Conservation (phyloP, 345 rosid genomes). For the Excoecaria agallocha region DNA sequence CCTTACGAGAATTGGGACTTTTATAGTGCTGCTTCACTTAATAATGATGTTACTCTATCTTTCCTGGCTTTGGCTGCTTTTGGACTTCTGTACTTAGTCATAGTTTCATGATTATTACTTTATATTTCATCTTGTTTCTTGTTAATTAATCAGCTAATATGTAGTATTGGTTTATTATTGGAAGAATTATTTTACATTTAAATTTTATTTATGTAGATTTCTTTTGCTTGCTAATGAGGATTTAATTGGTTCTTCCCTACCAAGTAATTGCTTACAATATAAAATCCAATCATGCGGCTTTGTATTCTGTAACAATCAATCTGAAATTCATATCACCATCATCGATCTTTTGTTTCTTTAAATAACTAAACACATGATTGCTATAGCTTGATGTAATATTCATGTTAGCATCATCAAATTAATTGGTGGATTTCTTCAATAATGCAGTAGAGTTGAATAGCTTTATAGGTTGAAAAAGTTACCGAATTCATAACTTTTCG, state of each 20-base stretch:
- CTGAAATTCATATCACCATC: no score
- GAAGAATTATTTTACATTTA: background rate
- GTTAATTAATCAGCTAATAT: background rate
- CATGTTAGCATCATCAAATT: no score
- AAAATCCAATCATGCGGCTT: no score
- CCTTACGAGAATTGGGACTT: slow-evolving; percentile 33
- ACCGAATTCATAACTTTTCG: no score
- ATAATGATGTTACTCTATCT: slow-evolving; percentile 8
- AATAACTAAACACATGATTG: no score
- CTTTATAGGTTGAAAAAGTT: no score
- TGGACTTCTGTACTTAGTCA: slow-evolving; percentile 20
- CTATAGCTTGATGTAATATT: no score
- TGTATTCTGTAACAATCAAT: no score
- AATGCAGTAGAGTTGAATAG: no score
- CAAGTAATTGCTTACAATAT: no score
- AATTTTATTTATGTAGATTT: background rate
- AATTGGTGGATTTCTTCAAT: no score
- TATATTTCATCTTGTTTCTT: background rate
- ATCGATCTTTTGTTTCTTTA: no score
- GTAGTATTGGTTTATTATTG: background rate
- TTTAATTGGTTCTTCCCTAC: background rate
- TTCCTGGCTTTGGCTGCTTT: slow-evolving; percentile 26
- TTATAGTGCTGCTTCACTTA: slow-evolving; percentile 29
- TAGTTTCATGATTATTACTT: slow-evolving; percentile 7
- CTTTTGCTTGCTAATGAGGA: background rate